Conservation (phyloP, 495 filamentous ascomycete genomes). For the Arthonia radiata region DNA sequence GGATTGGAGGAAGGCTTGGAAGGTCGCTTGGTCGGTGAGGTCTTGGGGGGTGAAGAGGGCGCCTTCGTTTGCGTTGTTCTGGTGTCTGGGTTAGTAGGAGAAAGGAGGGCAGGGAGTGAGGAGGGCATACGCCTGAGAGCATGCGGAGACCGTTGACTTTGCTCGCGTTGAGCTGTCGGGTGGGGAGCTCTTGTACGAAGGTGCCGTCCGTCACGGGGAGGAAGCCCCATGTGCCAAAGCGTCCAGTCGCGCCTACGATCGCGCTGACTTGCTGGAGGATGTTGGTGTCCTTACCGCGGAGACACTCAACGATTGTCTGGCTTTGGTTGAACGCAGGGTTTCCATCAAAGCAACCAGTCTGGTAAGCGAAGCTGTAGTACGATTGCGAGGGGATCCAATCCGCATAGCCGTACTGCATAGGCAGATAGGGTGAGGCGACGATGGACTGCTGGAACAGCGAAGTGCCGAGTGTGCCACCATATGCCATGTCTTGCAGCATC, state of each 20-base stretch:
- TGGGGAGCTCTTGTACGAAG: slow-evolving; percentile 27
- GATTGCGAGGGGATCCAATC: slow-evolving; percentile 23
- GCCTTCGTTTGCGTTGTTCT: slow-evolving; percentile 5
- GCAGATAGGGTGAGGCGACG: slow-evolving; percentile 25
- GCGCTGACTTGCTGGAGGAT: slow-evolving; percentile 31
- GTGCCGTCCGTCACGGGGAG: slow-evolving; percentile 36
- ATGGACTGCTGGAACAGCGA: slow-evolving; percentile 21
- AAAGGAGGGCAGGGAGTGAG: no score
- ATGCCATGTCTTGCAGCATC: slow-evolving; percentile 26
- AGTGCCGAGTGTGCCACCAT: slow-evolving; percentile 19
- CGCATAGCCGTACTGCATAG: slow-evolving; percentile 24
- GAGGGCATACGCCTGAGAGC: slow-evolving; percentile 24
- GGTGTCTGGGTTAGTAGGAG: no score
- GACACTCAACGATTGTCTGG: slow-evolving; percentile 26
- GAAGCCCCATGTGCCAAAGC: slow-evolving; percentile 30
- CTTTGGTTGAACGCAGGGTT: slow-evolving; percentile 5
- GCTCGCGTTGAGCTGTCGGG: slow-evolving; percentile 22
- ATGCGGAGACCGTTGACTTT: slow-evolving; percentile 26
- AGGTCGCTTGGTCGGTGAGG: slow-evolving; percentile 3
- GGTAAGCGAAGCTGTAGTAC: slow-evolving; percentile 29
- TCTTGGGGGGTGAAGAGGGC: slow-evolving; percentile 5
- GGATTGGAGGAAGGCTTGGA: slow-evolving; percentile 5
- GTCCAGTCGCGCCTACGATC: slow-evolving; percentile 19
- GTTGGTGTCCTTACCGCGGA: slow-evolving; percentile 22
- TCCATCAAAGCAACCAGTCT: slow-evolving; percentile 21